Base-by-base conservation (phyloP, 164 flowering plant genomes). In the Chimonanthus salicifolius region DNA sequence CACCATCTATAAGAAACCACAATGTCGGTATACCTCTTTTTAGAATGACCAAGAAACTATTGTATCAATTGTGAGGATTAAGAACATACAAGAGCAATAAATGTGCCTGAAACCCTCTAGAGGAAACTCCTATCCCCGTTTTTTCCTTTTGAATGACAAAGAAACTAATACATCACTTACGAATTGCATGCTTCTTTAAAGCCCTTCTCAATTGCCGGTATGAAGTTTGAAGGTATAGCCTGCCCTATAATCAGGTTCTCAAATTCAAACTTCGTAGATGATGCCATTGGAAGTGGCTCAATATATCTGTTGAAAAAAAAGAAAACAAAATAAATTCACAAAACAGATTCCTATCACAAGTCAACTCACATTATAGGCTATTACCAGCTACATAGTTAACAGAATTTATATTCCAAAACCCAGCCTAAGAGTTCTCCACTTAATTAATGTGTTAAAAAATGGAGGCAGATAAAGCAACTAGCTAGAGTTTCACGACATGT, bases 131-230 rank as follows among this genome's bases (percentile, higher is more conserved):
- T 1, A 33, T 33, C 33, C 33, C 33, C 33, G 1, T 33, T 33
- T 33, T 33, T 33, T 33, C 33, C 33, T 33, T 33, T 33, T 33
- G 33, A 0, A 33, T 33, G 33, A 33, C 33, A 33, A 33, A 33
- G 33, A 33, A 33, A 43, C n/a, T 58, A 7, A 16, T 2, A 65
- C 6, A 74, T 4, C 16, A 87, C 99, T 87, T 72, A 96, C 98
- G 99, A 96, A 74, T 96, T 96, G 75, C 92, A 88, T 71, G 99
- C 99, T 86, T 94, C 98, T 80, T 63, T 92, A 70, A 96, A 94
- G 63, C 98, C 99, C 82, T 96, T 96, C 80, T 96, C 99, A 79
- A 96, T 96, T 69, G 97, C 92, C 64, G 99, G 97, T 71, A 96
- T n/a, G 77, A 92, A 96, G 78, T 81, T 84, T 51, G 98, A 89